Base-by-base conservation (phyloP, 2,329 filamentous ascomycete genomes). In the Neonectria ditissima region DNA sequence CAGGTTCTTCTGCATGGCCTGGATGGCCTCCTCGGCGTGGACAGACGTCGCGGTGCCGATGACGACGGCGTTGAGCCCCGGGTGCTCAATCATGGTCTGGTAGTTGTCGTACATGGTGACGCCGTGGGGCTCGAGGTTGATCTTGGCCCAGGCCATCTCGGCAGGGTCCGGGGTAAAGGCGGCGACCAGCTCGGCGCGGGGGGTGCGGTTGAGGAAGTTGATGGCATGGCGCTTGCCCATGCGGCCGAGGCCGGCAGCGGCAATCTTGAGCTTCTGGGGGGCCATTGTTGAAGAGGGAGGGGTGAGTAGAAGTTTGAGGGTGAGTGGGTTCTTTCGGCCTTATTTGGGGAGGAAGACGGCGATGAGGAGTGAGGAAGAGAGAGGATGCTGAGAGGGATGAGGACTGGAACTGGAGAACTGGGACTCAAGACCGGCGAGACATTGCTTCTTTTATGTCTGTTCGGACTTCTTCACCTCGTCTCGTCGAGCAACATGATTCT, bases 21-120 rank as follows among this genome's bases (percentile, higher is more conserved):
- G 81, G 70, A 87, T 85, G 4, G 86, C 80, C 70, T 89, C 84
- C 65, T 84, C 80, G 0, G 85, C 86, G 67, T 89, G 87, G n/a
- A 83, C 85, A 0, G 84, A 85, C 22, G 84, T 85, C 2, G 81
- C 67, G 63, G 75, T 77, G 9, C 77, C 74, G 45, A 81, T 72
- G 37, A 80, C 76, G 9, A 84, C 79, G 32, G 82, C 82, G 61
- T 83, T 73, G 9, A 73, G 64, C 0, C 79, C 80, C 9, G 55
- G n/a, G 47, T 77, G 72, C 48, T 69, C 63, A 54, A 86, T 74
- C 80, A 85, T 82, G 66, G 83, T 78, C 28, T 82, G 77, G 68
- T 83, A 86, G 66, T 80, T 68, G 9, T 74, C 73, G 69, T 84
- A 86, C 3, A 84, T 68, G 1, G 69, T 76, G 10, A 84, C 79